Base-by-base conservation (phyloP, 805 yeast genomes). In the Teunomyces pallodes region DNA sequence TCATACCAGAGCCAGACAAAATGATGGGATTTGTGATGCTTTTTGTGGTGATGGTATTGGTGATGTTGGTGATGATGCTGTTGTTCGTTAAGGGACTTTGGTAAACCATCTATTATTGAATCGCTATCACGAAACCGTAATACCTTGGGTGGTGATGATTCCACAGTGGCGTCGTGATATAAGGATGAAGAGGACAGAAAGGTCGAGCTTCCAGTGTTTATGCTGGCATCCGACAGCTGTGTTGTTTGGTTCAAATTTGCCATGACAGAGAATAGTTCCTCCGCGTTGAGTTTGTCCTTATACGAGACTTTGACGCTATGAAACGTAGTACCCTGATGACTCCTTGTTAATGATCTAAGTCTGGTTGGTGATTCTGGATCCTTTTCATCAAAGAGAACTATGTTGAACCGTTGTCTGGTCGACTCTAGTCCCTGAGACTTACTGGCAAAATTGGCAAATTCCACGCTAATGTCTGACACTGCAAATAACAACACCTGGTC, bases 1-100 rank as follows among this genome's bases (percentile, higher is more conserved):
- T 66, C 72, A 50, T 61, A 66, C 64, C 65, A 61, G 5, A 67
- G 49, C 73, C 73, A 67, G 12, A 65, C 55, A 46, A 47, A 56
- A 40, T 57, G 57, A 28, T 35, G 35, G 7, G 46, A n/a, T 10
- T 38, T 38, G 30, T 24, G 41, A 26, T 36, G 27, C 35, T 20
- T n/a, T 16, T 27, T 33, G n/a, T 13, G 46, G 52, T 4, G 40
- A 8, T 26, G 30, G 14, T 6, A 41, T 24, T 26, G 47, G 13
- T 9, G 39, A 13, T 14, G 44, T 27, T 26, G 45, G 5, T 28
- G 36, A 7, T 52, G 53, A 6, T 31, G 35, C 35, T 32, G 35
- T 5, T 32, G 35, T 14, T 32, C 16, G 9, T 8, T 16, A 32
- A 32, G 8, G 4, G 35, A 4, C 14, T 32, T 32, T 7, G 35